These are phyloP conservation scores for Brassica rapa DNA, from an alignment of 345 rosid genomes.

Conservation along the genomic window DNA sequence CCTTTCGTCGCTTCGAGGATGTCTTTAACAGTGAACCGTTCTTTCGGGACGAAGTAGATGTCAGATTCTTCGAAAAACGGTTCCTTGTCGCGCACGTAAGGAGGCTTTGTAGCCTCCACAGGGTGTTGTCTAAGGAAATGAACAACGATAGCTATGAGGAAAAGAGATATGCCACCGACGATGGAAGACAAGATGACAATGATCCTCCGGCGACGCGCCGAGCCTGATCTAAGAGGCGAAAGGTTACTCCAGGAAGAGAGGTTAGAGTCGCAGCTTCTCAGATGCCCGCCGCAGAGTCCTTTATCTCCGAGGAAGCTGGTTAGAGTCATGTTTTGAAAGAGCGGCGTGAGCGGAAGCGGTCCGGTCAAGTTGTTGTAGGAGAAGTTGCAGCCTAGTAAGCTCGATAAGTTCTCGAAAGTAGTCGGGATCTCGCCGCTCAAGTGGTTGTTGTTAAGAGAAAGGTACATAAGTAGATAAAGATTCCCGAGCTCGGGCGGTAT, in stretches of 20 bases:
- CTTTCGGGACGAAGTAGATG: conserved; percentile 79
- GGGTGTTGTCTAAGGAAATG: conserved; percentile 64
- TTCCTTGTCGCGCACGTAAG: conserved; percentile 55
- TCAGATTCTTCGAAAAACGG: conserved; percentile 51
- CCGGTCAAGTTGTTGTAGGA: conserved; percentile 84
- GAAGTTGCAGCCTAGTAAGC: conserved; percentile 86
- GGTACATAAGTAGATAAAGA: conserved; percentile 63
- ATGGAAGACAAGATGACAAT: conserved; percentile 56
- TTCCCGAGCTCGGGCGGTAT: conserved; percentile 81
- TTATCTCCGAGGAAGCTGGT: conserved; percentile 68
- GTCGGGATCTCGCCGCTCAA: conserved; percentile 74
- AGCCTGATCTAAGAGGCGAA: conserved; percentile 28
- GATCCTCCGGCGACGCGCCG: conserved; percentile 54
- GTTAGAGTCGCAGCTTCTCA: conserved; percentile 50
- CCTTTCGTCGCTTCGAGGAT: conserved; percentile 72
- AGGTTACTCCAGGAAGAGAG: conserved; percentile 45
- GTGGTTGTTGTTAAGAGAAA: conserved; percentile 75
- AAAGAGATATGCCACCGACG: conserved; percentile 76
- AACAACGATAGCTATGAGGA: conserved; percentile 63
- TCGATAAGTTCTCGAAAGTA: conserved; percentile 62
- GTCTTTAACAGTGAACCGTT: conserved; percentile 85
- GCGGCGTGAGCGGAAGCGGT: conserved; percentile 56
- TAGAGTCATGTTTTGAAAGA: conserved; percentile 62
- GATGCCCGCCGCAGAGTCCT: conserved; percentile 81
- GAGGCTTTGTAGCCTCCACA: conserved; percentile 31